Base-by-base conservation (phyloP, 805 yeast species). In the Barnettozyma wickerhamii region DNA sequence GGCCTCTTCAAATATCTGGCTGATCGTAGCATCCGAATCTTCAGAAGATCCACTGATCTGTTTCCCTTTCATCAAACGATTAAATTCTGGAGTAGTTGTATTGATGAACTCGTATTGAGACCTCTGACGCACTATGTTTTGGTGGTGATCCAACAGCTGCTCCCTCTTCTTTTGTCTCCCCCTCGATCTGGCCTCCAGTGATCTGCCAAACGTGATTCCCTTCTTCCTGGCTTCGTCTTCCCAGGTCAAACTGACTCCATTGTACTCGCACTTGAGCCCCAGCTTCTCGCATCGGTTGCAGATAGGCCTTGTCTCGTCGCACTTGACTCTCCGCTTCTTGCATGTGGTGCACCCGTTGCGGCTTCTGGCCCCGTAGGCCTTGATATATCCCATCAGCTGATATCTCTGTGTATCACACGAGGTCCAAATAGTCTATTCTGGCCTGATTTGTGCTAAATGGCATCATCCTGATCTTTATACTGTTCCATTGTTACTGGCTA, bases 271-370 rank as follows among this genome's bases (percentile, higher is more conserved):
- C 17, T 41, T 35, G 59, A 59, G 31, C 1, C 47, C 43, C 26
- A 59, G 41, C 35, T 61, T 49, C 6, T 13, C n/a, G 41, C 71
- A 66, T 13, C 58, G 52, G 5, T 13, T 19, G 40, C 71, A 67
- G 6, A 28, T 38, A 2, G 71, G 71, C 15, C 56, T 64, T 1
- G 49, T 30, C 47, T 67, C 62, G 37, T 60, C 64, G 46, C 79
- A 74, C 52, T 74, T 74, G 46, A 74, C 77, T 35, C 75, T 58
- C 36, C 80, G 58, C 38, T 60, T 60, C 51, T 72, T 72, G 56
- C 79, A 74, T 24, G 72, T 70, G 17, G 67, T 60, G 46, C 79
- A 74, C 6, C 79, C 79, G 9, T 60, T 68, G 57, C 56, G 60
- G 46, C 60, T 69, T 55, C 59, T 59, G 47, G 51, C 13, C 7